A percentile compares a stretch with the other conserved stretches of the same genome.
These are phyloP conservation scores for Citrus trifoliata DNA, from an alignment of 345 rosid species.

Conservation along the genomic window DNA sequence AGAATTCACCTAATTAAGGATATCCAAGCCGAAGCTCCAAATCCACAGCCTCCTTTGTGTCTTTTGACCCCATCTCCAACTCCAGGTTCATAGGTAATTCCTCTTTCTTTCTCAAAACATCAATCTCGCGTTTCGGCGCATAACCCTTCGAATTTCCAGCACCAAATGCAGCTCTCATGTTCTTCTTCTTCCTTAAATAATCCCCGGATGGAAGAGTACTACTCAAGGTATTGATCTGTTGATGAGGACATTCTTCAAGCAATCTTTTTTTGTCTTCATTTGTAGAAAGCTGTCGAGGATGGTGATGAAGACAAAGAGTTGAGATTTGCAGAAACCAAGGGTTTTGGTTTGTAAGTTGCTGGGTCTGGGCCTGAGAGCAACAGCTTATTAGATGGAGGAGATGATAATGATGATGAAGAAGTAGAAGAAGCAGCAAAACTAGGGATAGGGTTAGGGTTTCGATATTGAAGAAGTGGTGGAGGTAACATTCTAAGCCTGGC, in stretches of 20 bases:
- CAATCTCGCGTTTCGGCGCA: conserved; percentile 18
- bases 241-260: not conserved
- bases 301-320: conserved; percentile 20
- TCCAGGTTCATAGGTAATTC: conserved; percentile 35
- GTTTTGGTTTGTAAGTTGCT: not conserved
- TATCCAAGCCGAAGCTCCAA: conserved; percentile 74
- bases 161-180: conserved; percentile 17
- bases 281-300: conserved; percentile 12
- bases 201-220: conserved; percentile 17
- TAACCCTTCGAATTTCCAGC: conserved; percentile 26
- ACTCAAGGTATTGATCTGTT: not conserved
- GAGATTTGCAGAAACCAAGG: conserved; percentile 9
- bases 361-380: not conserved
- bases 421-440: not conserved
- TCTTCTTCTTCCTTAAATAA: conserved; percentile 24
- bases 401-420: conserved; percentile 14
- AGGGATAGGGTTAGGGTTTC: conserved; percentile 30
- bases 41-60: conserved; percentile 47
- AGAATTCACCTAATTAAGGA: conserved; percentile 15
- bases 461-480: conserved; percentile 42
- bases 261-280: conserved; percentile 18
- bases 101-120: conserved; percentile 26
- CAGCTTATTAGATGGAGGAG: conserved; percentile 2
- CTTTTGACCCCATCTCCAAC: conserved; percentile 41
- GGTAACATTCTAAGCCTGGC: conserved; percentile 51